phyloP scores from a whole-genome alignment of 331 rosid species.

The Malus hybrid region DNA sequence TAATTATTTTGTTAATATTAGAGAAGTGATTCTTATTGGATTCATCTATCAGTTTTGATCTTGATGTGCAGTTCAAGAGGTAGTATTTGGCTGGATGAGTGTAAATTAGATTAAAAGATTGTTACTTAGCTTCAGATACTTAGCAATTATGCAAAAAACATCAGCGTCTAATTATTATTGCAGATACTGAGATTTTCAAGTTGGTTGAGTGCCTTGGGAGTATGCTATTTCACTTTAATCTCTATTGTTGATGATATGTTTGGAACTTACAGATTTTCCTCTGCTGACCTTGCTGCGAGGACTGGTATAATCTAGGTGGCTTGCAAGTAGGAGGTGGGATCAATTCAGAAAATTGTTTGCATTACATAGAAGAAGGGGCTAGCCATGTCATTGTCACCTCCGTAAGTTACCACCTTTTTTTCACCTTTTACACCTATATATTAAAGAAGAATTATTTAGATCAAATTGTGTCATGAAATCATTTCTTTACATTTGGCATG shows the following conservation, averaged over 20 bases:
- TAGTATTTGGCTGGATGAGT: background rate
- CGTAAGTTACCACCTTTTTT: conserved; percentile 30
- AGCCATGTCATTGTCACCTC: conserved; percentile 96
- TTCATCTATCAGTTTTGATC: background rate
- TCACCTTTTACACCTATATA: background rate
- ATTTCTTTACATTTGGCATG: conserved; percentile 2
- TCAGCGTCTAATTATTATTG: background rate
- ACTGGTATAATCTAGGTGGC: conserved; percentile 58
- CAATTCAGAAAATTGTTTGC: conserved; percentile 69
- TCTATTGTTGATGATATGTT: conserved; percentile 37
- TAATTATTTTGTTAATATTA: background rate
- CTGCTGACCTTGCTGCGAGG: conserved; percentile 56
- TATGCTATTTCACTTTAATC: conserved; percentile 3
- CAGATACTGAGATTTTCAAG: background rate
- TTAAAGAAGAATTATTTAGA: background rate
- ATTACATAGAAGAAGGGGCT: conserved; percentile 82
- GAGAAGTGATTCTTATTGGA: background rate
- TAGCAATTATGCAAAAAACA: background rate
- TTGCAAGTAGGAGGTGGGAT: conserved; percentile 96
- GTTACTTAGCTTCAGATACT: background rate
- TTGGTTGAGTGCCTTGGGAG: background rate
- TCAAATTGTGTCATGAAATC: background rate
- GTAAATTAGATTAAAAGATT: background rate
- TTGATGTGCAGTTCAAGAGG: background rate
- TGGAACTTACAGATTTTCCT: conserved; percentile 55